Evolutionary conservation across 225 moss, liverwort and hornwort species (phyloP).

Genomic region (Straminergon stramineum): DNA sequence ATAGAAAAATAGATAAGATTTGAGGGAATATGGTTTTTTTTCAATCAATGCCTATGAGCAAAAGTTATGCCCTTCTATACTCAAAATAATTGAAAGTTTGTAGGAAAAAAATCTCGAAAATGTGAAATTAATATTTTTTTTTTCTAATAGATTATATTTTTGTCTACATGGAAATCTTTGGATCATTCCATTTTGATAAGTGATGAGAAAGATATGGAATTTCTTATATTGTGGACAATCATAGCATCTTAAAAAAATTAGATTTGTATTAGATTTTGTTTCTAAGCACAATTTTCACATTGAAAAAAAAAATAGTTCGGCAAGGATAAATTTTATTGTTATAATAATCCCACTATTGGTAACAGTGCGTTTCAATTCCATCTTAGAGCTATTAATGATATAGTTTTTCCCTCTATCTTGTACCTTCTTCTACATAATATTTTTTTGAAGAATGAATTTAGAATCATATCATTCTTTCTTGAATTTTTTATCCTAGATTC

Average conservation of each 20-base stretch:
- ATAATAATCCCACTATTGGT: not conserved
- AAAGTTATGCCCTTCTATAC: not conserved
- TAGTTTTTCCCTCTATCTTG: accelerated
- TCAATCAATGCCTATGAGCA: not conserved
- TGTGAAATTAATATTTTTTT: not conserved
- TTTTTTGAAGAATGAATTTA: not conserved
- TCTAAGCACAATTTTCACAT: not conserved
- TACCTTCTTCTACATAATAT: not conserved
- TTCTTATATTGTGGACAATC: not conserved
- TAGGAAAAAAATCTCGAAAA: not conserved
- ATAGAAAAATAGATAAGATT: not conserved
- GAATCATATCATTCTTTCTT: not conserved
- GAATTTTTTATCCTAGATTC: not conserved
- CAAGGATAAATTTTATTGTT: not conserved
- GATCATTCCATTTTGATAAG: not conserved
- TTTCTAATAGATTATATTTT: not conserved
- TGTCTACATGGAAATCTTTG: not conserved
- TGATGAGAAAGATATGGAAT: not conserved
- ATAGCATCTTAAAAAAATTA: not conserved
- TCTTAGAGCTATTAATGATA: not conserved
- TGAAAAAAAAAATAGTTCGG: not conserved
- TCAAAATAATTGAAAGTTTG: not conserved
- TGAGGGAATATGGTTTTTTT: not conserved
- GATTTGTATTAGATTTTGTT: not conserved
- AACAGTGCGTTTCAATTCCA: not conserved